phyloP scores from a whole-genome alignment of 139 green algal species.

The Yamagishiella unicocca region DNA sequence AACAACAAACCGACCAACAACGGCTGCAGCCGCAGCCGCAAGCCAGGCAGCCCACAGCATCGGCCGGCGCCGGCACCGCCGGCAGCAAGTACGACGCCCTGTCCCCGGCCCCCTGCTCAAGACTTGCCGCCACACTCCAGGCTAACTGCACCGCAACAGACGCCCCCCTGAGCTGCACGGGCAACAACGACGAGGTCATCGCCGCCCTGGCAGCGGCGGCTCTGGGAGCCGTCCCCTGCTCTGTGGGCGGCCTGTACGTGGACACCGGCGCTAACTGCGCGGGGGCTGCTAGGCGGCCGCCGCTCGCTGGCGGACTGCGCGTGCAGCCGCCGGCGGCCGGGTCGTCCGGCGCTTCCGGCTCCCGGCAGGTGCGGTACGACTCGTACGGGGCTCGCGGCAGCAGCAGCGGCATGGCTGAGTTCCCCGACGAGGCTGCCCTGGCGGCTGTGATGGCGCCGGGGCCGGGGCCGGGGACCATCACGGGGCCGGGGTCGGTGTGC shows the following conservation, averaged over 20 bases:
- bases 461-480: too few species aligned
- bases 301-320: too few species aligned
- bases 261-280: too few species aligned
- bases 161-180: not conserved
- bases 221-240: not conserved
- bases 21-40: not conserved
- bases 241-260: not conserved
- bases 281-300: too few species aligned
- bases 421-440: not conserved
- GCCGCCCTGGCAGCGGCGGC: not conserved
- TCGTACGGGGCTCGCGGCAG: not conserved
- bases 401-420: conserved; percentile 12
- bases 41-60: not conserved
- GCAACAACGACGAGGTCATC: conserved; percentile 16
- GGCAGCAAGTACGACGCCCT: not conserved
- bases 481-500: not conserved
- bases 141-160: too few species aligned
- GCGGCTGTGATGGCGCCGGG: not conserved
- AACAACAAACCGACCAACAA: not conserved
- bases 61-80: not conserved
- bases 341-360: not conserved
- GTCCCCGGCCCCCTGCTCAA: not conserved
- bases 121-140: too few species aligned
- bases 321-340: not conserved
- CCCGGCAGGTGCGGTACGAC: conserved; percentile 1